These are phyloP conservation scores for Elsinoe batatas DNA, from an alignment of 2,329 filamentous ascomycete species.

Conservation along the genomic window DNA sequence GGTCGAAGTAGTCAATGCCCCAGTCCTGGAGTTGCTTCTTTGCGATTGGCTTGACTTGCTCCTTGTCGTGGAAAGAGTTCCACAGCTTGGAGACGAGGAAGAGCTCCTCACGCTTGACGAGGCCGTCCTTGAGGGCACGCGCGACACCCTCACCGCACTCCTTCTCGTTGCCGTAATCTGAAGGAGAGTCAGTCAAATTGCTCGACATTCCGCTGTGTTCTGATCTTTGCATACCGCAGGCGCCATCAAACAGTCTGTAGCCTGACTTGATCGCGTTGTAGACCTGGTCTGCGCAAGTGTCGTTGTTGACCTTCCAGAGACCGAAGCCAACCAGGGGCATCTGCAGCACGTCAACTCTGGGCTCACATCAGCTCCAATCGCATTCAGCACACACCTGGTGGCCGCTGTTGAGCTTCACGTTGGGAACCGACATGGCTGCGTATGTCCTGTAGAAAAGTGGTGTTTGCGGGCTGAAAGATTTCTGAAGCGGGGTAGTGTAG, in stretches of 20 bases:
- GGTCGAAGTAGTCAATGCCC: slow-evolving; percentile 81
- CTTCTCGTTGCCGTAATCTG: slow-evolving; percentile 76
- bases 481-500: slow-evolving; percentile 10
- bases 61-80: slow-evolving; percentile 80
- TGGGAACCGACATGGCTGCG: slow-evolving; percentile 24
- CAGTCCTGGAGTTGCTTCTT: slow-evolving; percentile 72
- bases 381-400: slow-evolving; percentile 21
- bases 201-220: neutral
- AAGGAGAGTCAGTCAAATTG: neutral
- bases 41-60: slow-evolving; percentile 65
- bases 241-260: slow-evolving; percentile 52
- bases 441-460: slow-evolving; percentile 16
- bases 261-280: slow-evolving; percentile 60
- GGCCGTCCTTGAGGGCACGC: slow-evolving; percentile 68
- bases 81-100: slow-evolving; percentile 91
- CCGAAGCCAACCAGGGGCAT: slow-evolving; percentile 71
- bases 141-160: slow-evolving; percentile 67
- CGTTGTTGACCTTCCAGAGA: slow-evolving; percentile 74
- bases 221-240: slow-evolving; percentile 38
- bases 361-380: neutral
- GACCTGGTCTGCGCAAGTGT: slow-evolving; percentile 62
- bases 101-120: slow-evolving; percentile 76
- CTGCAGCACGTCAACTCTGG: slow-evolving; percentile 24
- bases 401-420: slow-evolving; percentile 30
- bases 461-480: neutral